These are phyloP conservation scores for Cyathus striatus DNA, from an alignment of 768 basidiomycete genomes.

Conservation along the genomic window DNA sequence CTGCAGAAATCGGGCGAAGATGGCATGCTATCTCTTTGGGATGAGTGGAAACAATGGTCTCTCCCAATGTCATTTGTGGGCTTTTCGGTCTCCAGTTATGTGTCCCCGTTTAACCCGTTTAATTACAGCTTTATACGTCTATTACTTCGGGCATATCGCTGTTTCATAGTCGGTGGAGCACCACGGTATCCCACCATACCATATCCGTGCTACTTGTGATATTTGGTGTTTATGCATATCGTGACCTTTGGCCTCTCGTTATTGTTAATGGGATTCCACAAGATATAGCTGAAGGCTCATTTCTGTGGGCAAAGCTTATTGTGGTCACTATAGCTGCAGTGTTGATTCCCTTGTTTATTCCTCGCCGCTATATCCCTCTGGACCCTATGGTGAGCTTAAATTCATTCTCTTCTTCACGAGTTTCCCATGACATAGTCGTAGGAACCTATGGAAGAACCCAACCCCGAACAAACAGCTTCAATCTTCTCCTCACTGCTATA, in stretches of 20 bases:
- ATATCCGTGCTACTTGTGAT: constrained; percentile 20
- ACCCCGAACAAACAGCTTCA: constrained; percentile 48
- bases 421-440: constrained; percentile 6
- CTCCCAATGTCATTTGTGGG: not conserved
- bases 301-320: constrained; percentile 46
- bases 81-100: not conserved
- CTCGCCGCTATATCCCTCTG: constrained; percentile 47
- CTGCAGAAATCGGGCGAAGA: no score
- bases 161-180: constrained; percentile 20
- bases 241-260: constrained; percentile 54
- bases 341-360: constrained; percentile 47
- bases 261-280: constrained; percentile 39
- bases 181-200: constrained; percentile 9
- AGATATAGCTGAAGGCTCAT: constrained; percentile 36
- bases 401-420: not conserved
- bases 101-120: not conserved
- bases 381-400: constrained; percentile 38
- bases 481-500: constrained; percentile 36
- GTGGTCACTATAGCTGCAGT: constrained; percentile 37
- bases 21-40: no score
- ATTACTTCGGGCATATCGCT: constrained; percentile 32
- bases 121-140: constrained; percentile 32
- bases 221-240: constrained; percentile 42
- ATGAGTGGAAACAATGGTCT: not conserved
- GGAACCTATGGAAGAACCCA: constrained; percentile 25